A percentile compares a stretch with the other conserved stretches of the same genome.
Evolutionary conservation across 768 basidiomycete genomes (phyloP).

Genomic region (Lactarius sanguifluus): DNA sequence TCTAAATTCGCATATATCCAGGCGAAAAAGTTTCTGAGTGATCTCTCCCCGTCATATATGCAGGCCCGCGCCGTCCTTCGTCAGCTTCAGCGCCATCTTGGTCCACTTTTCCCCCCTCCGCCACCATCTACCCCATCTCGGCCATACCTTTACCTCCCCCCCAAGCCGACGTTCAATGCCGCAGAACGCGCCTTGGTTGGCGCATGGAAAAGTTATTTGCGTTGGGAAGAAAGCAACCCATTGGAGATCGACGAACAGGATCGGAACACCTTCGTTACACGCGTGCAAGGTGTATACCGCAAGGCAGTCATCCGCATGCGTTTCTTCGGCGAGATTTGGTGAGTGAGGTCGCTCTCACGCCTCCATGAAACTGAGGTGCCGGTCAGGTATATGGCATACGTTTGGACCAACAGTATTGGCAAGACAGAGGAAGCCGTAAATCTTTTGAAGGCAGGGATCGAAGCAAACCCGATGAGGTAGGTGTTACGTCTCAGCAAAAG

Average conservation of each 20-base stretch:
- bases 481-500: not conserved
- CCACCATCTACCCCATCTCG: conserved; percentile 44
- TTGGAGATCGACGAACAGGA: conserved; percentile 90
- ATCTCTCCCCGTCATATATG: conserved; percentile 92
- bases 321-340: conserved; percentile 96
- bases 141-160: conserved; percentile 58
- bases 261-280: conserved; percentile 56
- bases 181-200: conserved; percentile 74
- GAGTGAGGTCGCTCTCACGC: conserved; percentile 26
- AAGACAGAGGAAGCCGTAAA: conserved; percentile 78
- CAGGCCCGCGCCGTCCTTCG: conserved; percentile 88
- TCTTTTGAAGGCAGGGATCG: conserved; percentile 81
- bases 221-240: conserved; percentile 95
- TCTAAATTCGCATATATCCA: conserved; percentile 31
- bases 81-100: conserved; percentile 70
- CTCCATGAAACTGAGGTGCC: not conserved
- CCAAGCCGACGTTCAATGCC: conserved; percentile 68
- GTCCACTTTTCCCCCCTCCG: conserved; percentile 54
- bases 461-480: conserved; percentile 83
- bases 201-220: conserved; percentile 88
- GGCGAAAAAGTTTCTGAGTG: conserved; percentile 95
- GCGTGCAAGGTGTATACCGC: conserved; percentile 81
- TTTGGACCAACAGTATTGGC: conserved; percentile 72
- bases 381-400: conserved; percentile 85
- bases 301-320: conserved; percentile 92